Base-by-base conservation (phyloP, 2,329 filamentous ascomycete species). In the Botryotinia globosa region DNA sequence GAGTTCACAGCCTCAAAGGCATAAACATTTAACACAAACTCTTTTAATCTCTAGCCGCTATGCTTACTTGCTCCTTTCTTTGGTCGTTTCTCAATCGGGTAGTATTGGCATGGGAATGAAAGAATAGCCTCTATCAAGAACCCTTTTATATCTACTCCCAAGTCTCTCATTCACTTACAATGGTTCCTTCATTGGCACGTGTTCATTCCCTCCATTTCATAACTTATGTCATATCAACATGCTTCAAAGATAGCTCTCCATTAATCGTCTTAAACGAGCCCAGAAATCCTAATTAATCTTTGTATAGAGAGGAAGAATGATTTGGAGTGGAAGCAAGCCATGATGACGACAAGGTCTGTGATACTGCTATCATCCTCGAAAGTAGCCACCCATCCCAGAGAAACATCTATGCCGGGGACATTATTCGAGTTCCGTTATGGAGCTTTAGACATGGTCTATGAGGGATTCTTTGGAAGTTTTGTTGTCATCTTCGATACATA, bases 221-320 rank as follows among this genome's bases (percentile, higher is more conserved):
- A 48, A 22, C 8, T 0, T 0, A 37, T 0, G 4, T 5, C 16
- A 12, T 1, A 51, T 0, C 22, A 51, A n/a, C 9, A 51, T n/a
- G 0, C 1, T 0, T 20, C 0, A 14, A 12, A n/a, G 22, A 51
- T n/a, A n/a, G 22, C 0, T 12, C 22, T 0, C 25, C 4, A n/a
- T 51, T 51, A 1, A n/a, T 10, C 4, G 22, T n/a, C 48, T n/a
- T n/a, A 51, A n/a, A 1, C 48, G 0, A n/a, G 25, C 12, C 5
- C 25, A 16, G 1, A 51, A 14, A 51, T n/a, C 10, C 25, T 14
- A 6, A 0, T 0, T 1, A 1, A 51, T 14, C 4, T 9, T 25
- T 51, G 14, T 0, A 51, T 14, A 6, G 2, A n/a, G 48, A 14
- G 8, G 1, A 51, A n/a, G 25, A 51, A 14, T 12, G 3, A 25